These are phyloP conservation scores for Puccinia coronata DNA, from an alignment of 1,284 basidiomycete genomes.

Conservation along the genomic window DNA sequence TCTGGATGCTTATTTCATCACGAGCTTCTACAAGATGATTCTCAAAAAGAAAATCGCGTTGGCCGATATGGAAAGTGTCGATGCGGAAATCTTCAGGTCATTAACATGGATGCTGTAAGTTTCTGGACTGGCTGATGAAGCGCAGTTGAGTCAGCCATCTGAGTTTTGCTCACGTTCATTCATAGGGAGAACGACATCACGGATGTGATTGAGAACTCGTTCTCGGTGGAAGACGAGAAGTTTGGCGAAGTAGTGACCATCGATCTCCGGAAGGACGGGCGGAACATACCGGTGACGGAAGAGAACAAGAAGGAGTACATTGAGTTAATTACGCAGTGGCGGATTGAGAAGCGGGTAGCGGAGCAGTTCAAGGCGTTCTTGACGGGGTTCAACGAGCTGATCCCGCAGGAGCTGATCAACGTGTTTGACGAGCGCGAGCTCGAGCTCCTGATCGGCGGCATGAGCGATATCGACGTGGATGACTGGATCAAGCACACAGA, in stretches of 20 bases:
- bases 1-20: constrained; percentile 98
- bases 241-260: constrained; percentile 95
- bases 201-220: constrained; percentile 90
- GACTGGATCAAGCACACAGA: constrained; percentile 69
- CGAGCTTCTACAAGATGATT: constrained; percentile 99
- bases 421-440: constrained; percentile 98
- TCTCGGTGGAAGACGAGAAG: constrained; percentile 88
- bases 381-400: constrained; percentile 90
- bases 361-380: constrained; percentile 96
- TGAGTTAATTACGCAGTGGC: constrained; percentile 86
- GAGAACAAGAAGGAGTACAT: constrained; percentile 99
- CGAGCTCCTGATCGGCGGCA: constrained; percentile 93
- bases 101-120: constrained; percentile 87
- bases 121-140: background rate
- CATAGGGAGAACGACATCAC: constrained; percentile 88
- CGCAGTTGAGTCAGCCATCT: background rate
- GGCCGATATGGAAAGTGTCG: constrained; percentile 85
- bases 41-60: constrained; percentile 80
- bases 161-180: background rate
- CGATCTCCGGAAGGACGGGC: constrained; percentile 85
- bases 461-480: constrained; percentile 90
- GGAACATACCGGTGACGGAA: constrained; percentile 82
- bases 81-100: constrained; percentile 85
- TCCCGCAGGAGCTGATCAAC: constrained; percentile 90
- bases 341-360: constrained; percentile 86